These are phyloP conservation scores for Tricholoma matsutake DNA, from an alignment of 768 basidiomycete species.

Conservation along the genomic window DNA sequence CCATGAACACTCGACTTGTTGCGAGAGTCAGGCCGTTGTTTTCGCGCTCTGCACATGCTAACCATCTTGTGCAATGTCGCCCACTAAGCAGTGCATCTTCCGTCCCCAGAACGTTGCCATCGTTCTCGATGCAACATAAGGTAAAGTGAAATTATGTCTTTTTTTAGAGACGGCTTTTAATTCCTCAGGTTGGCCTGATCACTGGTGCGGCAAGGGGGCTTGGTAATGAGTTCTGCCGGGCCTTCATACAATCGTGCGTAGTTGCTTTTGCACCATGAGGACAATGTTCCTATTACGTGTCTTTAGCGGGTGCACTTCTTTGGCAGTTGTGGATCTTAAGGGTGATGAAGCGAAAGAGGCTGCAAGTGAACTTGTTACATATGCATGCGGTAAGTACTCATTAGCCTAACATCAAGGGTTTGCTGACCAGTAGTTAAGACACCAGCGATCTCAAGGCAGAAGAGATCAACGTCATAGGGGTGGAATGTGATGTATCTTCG, in stretches of 20 bases:
- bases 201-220: constrained; percentile 93
- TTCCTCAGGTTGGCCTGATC: constrained; percentile 75
- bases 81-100: neutral
- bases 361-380: constrained; percentile 57
- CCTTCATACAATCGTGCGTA: constrained; percentile 81
- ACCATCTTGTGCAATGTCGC: neutral
- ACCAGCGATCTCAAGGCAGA: constrained; percentile 52
- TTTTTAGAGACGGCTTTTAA: neutral
- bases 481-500: constrained; percentile 86
- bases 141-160: constrained; percentile 28
- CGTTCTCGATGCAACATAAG: constrained; percentile 79
- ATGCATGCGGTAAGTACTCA: constrained; percentile 30
- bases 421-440: constrained; percentile 33
- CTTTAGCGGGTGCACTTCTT: constrained; percentile 69
- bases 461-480: constrained; percentile 65
- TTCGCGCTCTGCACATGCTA: neutral
- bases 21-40: neutral
- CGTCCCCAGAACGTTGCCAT: constrained; percentile 54
- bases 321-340: constrained; percentile 83
- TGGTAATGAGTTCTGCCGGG: constrained; percentile 87
- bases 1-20: constrained; percentile 5
- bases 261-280: constrained; percentile 1
- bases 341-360: constrained; percentile 63
- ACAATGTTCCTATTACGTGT: neutral
- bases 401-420: constrained; percentile 4